These are phyloP conservation scores for Saccharomycodes ludwigii DNA, from an alignment of 805 yeast species.

Conservation along the genomic window DNA sequence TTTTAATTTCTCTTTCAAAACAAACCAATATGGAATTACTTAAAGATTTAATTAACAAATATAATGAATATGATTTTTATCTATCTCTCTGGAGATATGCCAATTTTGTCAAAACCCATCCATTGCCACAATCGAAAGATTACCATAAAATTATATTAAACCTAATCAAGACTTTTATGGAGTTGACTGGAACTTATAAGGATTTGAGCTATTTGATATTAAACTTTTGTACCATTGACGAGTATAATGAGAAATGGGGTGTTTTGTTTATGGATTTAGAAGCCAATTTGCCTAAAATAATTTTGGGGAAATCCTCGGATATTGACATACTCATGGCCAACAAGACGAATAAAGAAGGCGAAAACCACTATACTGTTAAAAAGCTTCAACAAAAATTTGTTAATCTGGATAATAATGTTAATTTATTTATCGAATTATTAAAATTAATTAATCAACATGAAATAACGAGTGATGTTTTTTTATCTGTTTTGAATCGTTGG, in stretches of 20 bases:
- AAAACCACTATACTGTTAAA: slow-evolving; percentile 4
- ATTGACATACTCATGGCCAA: no score
- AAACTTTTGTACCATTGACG: slow-evolving; percentile 22
- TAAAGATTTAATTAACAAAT: slow-evolving; percentile 15
- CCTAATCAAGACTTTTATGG: slow-evolving; percentile 23
- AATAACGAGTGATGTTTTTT: slow-evolving; percentile 34
- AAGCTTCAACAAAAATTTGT: slow-evolving; percentile 26
- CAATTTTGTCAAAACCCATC: slow-evolving; percentile 23
- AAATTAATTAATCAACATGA: slow-evolving; percentile 35
- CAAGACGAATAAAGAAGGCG: slow-evolving; percentile 8
- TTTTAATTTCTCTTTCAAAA: slow-evolving; percentile 48
- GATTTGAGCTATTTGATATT: slow-evolving; percentile 17
- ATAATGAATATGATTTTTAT: slow-evolving; percentile 16
- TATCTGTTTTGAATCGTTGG: slow-evolving; percentile 49
- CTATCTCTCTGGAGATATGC: slow-evolving; percentile 27
- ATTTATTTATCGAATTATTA: slow-evolving; percentile 31
- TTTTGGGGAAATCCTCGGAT: no score
- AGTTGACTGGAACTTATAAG: slow-evolving; percentile 17
- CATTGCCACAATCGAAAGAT: slow-evolving; percentile 10
- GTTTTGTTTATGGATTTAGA: slow-evolving; percentile 23
- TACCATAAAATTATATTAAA: slow-evolving; percentile 23
- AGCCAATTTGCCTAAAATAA: slow-evolving; percentile 20
- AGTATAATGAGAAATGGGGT: slow-evolving; percentile 22
- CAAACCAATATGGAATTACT: slow-evolving; percentile 27
- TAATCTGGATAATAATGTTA: slow-evolving; percentile 32